Evolutionary conservation across 2,329 filamentous ascomycete genomes (phyloP).

Genomic region (Colletotrichum cordylinicola): DNA sequence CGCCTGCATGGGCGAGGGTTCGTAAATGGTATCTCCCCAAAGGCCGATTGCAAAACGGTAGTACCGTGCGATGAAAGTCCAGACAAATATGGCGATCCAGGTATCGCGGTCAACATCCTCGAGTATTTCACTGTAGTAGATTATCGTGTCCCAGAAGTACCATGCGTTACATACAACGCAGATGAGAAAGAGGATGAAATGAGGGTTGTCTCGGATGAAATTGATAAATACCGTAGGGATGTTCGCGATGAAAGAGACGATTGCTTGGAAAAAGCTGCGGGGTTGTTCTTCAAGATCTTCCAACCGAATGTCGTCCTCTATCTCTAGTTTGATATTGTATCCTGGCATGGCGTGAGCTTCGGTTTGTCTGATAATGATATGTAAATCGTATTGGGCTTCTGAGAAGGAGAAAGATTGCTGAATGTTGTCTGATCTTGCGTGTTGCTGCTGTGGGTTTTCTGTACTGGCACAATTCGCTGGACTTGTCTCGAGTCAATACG

Average conservation of each 20-base stretch:
- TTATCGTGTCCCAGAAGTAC: not conserved
- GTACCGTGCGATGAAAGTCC: not conserved
- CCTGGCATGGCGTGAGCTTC: not conserved
- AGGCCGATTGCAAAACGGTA: not conserved
- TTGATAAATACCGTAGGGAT: not conserved
- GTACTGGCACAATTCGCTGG: not conserved
- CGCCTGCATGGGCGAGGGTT: slow-evolving; percentile 30
- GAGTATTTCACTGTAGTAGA: not conserved
- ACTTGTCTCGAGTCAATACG: not conserved
- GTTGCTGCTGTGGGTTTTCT: not conserved
- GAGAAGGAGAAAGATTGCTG: not conserved
- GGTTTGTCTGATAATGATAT: not conserved
- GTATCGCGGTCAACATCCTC: not conserved
- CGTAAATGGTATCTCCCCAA: slow-evolving; percentile 37
- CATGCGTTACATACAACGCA: not conserved
- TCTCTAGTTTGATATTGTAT: not conserved
- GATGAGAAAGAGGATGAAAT: not conserved
- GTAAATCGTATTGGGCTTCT: not conserved
- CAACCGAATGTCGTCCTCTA: not conserved
- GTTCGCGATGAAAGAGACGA: not conserved
- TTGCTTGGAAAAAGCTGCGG: not conserved
- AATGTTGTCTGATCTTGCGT: not conserved
- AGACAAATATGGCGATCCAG: not conserved
- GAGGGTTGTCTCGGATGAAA: not conserved
- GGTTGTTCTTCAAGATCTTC: not conserved